phyloP scores from a whole-genome alignment of 768 basidiomycete genomes.

The Lactifluus piperatus region DNA sequence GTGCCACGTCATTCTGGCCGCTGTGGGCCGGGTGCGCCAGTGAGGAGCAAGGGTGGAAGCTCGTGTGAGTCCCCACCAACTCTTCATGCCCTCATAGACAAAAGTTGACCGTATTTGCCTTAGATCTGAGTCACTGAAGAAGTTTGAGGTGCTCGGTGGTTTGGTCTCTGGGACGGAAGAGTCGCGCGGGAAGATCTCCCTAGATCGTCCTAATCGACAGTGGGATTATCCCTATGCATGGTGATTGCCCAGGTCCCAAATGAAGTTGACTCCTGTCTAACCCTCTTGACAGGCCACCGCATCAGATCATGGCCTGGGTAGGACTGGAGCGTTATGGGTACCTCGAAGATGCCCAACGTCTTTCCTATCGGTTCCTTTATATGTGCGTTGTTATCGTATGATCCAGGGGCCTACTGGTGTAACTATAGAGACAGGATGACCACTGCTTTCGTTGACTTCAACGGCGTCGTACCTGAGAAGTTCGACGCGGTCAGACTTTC shows the following conservation, averaged over 20 bases:
- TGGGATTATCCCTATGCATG: conserved; percentile 96
- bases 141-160: conserved; percentile 95
- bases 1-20: conserved; percentile 94
- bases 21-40: conserved; percentile 97
- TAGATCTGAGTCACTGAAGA: conserved; percentile 79
- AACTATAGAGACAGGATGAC: conserved; percentile 59
- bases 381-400: conserved; percentile 48
- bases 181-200: conserved; percentile 89
- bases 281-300: conserved; percentile 62
- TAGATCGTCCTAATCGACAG: conserved; percentile 95
- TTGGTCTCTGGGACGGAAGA: conserved; percentile 95
- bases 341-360: conserved; percentile 82
- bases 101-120: background rate
- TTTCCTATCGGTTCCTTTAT: conserved; percentile 96
- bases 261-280: conserved; percentile 8
- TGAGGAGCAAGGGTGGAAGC: conserved; percentile 87
- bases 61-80: conserved; percentile 57
- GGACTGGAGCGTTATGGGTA: conserved; percentile 95
- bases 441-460: conserved; percentile 91
- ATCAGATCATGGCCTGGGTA: conserved; percentile 99
- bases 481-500: conserved; percentile 96
- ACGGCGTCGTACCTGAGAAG: conserved; percentile 98
- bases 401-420: conserved; percentile 1
- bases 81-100: background rate
- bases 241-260: conserved; percentile 27